Conservation (phyloP, 108 stramenopile species). For the Nitzschia palea region DNA sequence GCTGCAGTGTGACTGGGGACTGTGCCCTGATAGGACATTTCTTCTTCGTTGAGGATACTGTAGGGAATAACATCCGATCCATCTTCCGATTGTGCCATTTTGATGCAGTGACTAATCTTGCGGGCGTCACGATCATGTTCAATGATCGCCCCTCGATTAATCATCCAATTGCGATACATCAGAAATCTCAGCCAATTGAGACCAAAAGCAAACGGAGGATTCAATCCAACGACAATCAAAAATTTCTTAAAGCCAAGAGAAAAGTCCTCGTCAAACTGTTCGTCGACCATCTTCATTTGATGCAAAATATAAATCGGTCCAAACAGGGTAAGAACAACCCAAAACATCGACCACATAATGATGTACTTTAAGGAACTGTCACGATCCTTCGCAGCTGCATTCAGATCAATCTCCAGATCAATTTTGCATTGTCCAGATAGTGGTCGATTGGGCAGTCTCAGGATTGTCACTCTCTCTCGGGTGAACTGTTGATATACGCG, state of each 20-base stretch:
- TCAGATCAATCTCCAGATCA: slow-evolving; percentile 72
- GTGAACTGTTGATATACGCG: slow-evolving; percentile 67
- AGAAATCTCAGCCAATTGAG: slow-evolving; percentile 50
- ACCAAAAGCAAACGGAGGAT: slow-evolving; percentile 35
- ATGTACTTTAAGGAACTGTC: slow-evolving; percentile 18
- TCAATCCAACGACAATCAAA: slow-evolving; percentile 30
- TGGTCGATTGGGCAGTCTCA: slow-evolving; percentile 57
- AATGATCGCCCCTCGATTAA: slow-evolving; percentile 40
- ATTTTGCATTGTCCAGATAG: slow-evolving; percentile 66
- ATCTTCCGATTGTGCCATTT: slow-evolving; percentile 18
- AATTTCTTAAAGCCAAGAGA: slow-evolving; percentile 25
- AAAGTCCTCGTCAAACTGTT: slow-evolving; percentile 35
- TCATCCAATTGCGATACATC: slow-evolving; percentile 63
- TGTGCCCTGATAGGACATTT: slow-evolving; percentile 53
- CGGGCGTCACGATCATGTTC: slow-evolving; percentile 17
- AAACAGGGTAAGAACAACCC: slow-evolving; percentile 51
- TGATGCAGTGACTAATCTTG: slow-evolving; percentile 11
- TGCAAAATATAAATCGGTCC: slow-evolving; percentile 36
- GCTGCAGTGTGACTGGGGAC: slow-evolving; percentile 50
- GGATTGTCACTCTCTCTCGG: slow-evolving; percentile 53
- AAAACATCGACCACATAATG: slow-evolving; percentile 29
- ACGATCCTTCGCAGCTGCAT: slow-evolving; percentile 35
- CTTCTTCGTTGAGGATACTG: slow-evolving; percentile 39
- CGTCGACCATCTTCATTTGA: slow-evolving; percentile 37
- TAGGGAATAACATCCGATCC: slow-evolving; percentile 38